Evolutionary conservation across 305 asterid species (phyloP), one percentile per base, ranked within the genome.

Genomic region (Stenogyne calaminthoides): DNA sequence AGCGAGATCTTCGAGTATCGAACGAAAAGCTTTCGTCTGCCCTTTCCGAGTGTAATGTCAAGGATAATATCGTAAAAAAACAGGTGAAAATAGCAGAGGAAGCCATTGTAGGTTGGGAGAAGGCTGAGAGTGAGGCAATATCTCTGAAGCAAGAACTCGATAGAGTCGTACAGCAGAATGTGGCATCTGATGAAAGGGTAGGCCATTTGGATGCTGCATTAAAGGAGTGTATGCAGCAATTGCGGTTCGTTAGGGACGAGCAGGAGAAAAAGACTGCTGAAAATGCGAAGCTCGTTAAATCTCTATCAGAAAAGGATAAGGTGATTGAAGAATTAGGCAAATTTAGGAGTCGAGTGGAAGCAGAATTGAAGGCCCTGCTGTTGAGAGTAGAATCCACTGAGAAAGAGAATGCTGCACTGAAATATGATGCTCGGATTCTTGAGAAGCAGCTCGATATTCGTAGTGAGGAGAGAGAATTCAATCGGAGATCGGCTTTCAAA

Each of bases 41-140:
- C 29, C 80, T 85, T 10, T 77, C 88, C 47, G 97, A 91, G 42
- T 85, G 89, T 77, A 85, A 81, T 73, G 83, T 86, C 64, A 88
- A 91, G 78, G 92, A 88, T 70, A 86, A 82, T 75, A 78, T 88
- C 49, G 86, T 87, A n/a, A 88, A 80, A 85, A 82, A 87, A 77
- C 97, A 91, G 89, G 83, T 86, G 77, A 88, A 85, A 82, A 88
- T 88, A 76, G 96, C 93, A 25, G 95, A 83, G 84, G 97, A 93
- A 84, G 97, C 97, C 66, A 87, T 93, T 81, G 79, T 73, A 93
- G 98, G 97, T 29, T 86, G 96, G 97, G 97, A 91, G 82, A 89
- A 86, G 71, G 88, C 91, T 16, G 96, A 91, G 78, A 76, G 81
- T 49, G 93, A 93, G 78, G 92, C 87, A 64, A 56, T 82, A 63